phyloP scores from a whole-genome alignment of 768 basidiomycete genomes.

The Butyriboletus loyo region DNA sequence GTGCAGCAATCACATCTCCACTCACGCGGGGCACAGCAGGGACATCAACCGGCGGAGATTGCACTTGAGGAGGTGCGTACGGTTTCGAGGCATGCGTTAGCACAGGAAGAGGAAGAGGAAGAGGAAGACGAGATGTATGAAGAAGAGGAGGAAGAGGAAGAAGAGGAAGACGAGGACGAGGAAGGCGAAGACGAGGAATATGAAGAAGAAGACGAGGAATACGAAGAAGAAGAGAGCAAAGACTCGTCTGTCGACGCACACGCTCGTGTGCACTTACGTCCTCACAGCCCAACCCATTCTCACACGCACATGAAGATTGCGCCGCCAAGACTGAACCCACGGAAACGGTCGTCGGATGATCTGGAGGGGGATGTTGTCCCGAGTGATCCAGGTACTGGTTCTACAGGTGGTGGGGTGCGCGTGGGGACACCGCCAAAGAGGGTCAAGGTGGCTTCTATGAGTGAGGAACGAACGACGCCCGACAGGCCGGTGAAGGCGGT shows the following conservation, averaged over 20 bases:
- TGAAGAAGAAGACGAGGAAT: constrained; percentile 17
- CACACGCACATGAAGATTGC: constrained; percentile 10
- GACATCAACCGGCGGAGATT: constrained; percentile 20
- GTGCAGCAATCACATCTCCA: constrained; percentile 2
- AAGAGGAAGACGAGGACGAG: constrained; percentile 29
- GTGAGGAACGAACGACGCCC: constrained; percentile 8
- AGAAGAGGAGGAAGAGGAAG: constrained; percentile 21
- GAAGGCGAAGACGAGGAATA: constrained; percentile 27
- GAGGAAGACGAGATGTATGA: constrained; percentile 22
- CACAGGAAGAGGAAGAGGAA: constrained; percentile 30
- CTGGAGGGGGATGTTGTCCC: constrained; percentile 28
- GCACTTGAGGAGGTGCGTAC: constrained; percentile 24
- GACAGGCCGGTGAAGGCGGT: neutral
- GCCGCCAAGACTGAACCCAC: constrained; percentile 19
- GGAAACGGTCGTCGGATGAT: constrained; percentile 39
- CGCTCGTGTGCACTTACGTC: constrained; percentile 4
- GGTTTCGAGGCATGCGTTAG: constrained; percentile 17
- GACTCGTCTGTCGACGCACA: constrained; percentile 13
- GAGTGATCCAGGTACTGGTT: neutral
- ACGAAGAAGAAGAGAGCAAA: constrained; percentile 36
- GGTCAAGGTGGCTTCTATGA: constrained; percentile 20
- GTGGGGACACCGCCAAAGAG: constrained; percentile 42
- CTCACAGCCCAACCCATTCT: neutral
- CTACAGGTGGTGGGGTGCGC: constrained; percentile 5
- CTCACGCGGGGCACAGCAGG: constrained; percentile 9